Percentiles rank a stretch among this genome's conserved stretches.
These are phyloP conservation scores for Thraustochytrium sp. DNA, from an alignment of 352 stramenopile genomes.

Conservation along the genomic window DNA sequence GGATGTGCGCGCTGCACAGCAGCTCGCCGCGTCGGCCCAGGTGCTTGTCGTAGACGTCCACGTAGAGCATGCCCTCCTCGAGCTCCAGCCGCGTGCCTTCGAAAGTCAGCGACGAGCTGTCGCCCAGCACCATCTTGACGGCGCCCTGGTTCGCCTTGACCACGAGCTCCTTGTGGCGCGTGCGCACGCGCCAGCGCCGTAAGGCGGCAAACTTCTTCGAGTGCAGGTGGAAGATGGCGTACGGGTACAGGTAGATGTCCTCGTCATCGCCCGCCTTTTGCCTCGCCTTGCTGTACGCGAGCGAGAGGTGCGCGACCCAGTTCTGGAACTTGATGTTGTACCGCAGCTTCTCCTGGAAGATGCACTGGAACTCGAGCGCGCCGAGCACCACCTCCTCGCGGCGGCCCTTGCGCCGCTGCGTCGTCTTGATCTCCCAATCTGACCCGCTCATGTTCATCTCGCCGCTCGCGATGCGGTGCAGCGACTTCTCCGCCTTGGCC, in stretches of 20 bases:
- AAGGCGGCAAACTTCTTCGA: too few relatives aligned
- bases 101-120: background rate
- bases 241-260: conserved; percentile 12
- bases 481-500: conserved; percentile 26
- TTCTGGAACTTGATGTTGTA: conserved; percentile 30
- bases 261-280: background rate
- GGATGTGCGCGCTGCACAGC: background rate
- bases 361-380: conserved; percentile 26
- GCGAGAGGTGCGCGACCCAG: background rate
- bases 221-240: background rate
- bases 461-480: conserved; percentile 7
- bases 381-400: background rate
- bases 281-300: background rate
- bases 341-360: conserved; percentile 25
- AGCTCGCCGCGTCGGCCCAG: background rate
- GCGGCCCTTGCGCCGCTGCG: background rate
- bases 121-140: background rate
- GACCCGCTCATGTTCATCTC: conserved; percentile 38
- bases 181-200: too few relatives aligned
- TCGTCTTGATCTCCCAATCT: conserved; percentile 36
- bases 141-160: background rate
- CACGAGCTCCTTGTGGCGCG: background rate
- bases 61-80: background rate
- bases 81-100: conserved; percentile 4
- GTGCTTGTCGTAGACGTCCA: background rate